Evolutionary conservation across 345 rosid genomes (phyloP).

Genomic region (Lumnitzera littorea): DNA sequence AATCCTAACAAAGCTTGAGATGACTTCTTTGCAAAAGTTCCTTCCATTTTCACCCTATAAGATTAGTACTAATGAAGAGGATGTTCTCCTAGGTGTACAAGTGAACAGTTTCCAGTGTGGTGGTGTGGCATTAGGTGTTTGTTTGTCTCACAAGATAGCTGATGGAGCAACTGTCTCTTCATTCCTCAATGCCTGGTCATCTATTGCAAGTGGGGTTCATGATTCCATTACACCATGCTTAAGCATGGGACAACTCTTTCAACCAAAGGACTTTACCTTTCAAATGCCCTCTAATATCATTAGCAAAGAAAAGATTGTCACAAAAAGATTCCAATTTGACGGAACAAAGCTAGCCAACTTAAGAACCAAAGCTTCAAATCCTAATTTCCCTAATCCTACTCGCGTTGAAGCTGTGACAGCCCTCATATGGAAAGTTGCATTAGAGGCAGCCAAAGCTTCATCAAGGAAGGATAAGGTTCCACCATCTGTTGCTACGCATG

Average conservation of each 20-base stretch:
- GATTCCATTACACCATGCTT: background rate
- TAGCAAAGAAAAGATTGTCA: background rate
- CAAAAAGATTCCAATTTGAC: conserved; percentile 3
- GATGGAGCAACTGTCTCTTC: too few species aligned
- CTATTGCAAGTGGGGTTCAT: too few species aligned
- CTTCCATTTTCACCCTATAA: too few species aligned
- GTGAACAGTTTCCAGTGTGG: too few species aligned
- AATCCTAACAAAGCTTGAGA: too few species aligned
- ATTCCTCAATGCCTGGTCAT: too few species aligned
- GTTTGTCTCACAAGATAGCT: too few species aligned
- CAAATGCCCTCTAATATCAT: conserved; percentile 9
- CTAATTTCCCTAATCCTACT: background rate
- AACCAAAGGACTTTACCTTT: conserved; percentile 4
- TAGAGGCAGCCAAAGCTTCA: conserved; percentile 1
- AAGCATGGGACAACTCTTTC: background rate
- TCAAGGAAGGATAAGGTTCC: background rate
- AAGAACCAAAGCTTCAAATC: background rate
- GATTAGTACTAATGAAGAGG: too few species aligned
- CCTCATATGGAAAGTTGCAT: conserved; percentile 1
- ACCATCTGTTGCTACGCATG: conserved; percentile 14
- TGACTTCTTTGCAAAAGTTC: too few species aligned
- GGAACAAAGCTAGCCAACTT: background rate
- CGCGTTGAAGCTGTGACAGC: conserved; percentile 3
- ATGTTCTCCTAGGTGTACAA: too few species aligned
- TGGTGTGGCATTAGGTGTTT: too few species aligned